Evolutionary conservation across 345 rosid genomes (phyloP).

Genomic region (Corchorus olitorius): DNA sequence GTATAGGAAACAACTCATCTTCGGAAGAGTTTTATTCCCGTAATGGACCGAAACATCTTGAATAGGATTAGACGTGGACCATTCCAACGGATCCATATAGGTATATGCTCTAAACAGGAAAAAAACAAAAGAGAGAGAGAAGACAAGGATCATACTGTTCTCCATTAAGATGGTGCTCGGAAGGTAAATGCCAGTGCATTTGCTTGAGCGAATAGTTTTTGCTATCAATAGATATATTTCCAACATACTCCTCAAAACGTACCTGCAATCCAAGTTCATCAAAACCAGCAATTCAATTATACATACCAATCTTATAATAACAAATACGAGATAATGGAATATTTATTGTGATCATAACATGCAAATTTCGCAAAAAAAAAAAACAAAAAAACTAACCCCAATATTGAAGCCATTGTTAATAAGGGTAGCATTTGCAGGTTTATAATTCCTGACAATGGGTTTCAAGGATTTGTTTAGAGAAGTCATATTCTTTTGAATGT

Average conservation of each 20-base stretch:
- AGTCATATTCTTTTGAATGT: constrained; percentile 5
- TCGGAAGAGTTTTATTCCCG: no score
- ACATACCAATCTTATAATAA: no score
- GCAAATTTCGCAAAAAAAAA: no score
- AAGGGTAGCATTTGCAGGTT: constrained; percentile 9
- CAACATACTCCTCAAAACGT: background rate
- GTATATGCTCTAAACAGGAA: no score
- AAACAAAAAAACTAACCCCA: background rate
- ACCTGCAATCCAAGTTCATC: background rate
- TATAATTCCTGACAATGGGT: constrained; percentile 6
- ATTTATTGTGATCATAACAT: background rate
- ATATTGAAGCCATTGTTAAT: background rate
- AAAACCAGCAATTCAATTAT: background rate
- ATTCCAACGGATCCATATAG: no score
- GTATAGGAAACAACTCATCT: no score
- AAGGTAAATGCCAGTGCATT: constrained; percentile 18
- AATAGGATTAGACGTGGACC: no score
- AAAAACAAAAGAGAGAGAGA: background rate
- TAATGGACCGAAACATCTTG: no score
- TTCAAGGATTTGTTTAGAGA: background rate
- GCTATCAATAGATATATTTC: background rate
- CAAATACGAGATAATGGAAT: background rate
- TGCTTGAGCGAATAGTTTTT: constrained; percentile 8
- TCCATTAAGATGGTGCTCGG: constrained; percentile 10
- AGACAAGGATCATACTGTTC: background rate